phyloP scores from a whole-genome alignment of 2,329 filamentous ascomycete genomes.

The Fusarium azukiicola region DNA sequence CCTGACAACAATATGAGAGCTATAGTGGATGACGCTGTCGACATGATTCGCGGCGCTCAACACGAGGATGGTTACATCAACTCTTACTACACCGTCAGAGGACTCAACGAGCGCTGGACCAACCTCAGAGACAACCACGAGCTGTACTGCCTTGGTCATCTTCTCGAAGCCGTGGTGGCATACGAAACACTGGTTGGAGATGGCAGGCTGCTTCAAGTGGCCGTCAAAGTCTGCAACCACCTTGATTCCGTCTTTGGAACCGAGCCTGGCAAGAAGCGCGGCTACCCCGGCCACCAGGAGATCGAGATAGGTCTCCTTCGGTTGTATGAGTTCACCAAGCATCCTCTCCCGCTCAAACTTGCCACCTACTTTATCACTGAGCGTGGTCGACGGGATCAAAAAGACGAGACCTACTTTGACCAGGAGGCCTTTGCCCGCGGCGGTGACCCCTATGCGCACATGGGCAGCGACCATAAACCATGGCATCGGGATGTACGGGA shows the following conservation, averaged over 20 bases:
- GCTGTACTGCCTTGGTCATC: conserved; percentile 15
- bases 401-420: conserved; percentile 26
- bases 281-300: conserved; percentile 28
- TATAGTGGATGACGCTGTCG: conserved; percentile 11
- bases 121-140: conserved; percentile 26
- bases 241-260: conserved; percentile 15
- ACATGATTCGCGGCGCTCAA: conserved; percentile 19
- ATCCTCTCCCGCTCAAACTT: conserved; percentile 10
- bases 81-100: conserved; percentile 23
- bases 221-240: conserved; percentile 3
- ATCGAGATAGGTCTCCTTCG: conserved; percentile 22
- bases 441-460: neutral
- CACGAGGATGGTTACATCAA: conserved; percentile 27
- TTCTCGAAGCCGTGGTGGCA: conserved; percentile 18
- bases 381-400: conserved; percentile 4
- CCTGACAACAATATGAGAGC: conserved; percentile 1
- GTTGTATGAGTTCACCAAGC: conserved; percentile 7
- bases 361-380: conserved; percentile 26
- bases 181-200: neutral
- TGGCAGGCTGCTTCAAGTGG: neutral
- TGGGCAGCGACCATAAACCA: conserved; percentile 13
- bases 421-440: conserved; percentile 17
- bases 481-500: conserved; percentile 10
- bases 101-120: conserved; percentile 19
- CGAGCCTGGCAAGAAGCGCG: conserved; percentile 12